phyloP scores from a whole-genome alignment of 257 asterid species.

The Solanum dulcamara region DNA sequence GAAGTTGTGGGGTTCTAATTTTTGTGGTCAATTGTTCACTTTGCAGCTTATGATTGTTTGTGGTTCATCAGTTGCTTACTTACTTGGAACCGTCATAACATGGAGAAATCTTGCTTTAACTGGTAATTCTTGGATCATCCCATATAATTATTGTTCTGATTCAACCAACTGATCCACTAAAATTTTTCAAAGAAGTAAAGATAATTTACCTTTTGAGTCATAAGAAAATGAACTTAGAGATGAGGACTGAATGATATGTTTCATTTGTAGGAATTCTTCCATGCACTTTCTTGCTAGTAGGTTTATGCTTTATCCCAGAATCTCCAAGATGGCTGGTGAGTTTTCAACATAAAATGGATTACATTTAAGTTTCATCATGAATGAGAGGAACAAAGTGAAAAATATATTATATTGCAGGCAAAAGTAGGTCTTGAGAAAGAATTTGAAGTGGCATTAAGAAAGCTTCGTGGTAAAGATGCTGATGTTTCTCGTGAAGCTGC shows the following conservation, averaged over 20 bases:
- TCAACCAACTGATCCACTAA: not conserved
- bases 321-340: slow-evolving; percentile 98
- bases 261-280: slow-evolving; percentile 57
- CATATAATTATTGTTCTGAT: not conserved
- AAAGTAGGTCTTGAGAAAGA: slow-evolving; percentile 59
- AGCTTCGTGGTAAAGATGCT: slow-evolving; percentile 60
- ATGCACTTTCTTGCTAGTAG: slow-evolving; percentile 49
- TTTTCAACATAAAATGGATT: not conserved
- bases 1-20: not conserved
- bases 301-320: slow-evolving; percentile 74
- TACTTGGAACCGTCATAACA: slow-evolving; percentile 52
- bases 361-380: not conserved
- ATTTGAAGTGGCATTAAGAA: slow-evolving; percentile 48
- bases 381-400: not conserved
- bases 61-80: slow-evolving; percentile 63
- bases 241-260: not conserved
- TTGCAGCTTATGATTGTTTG: slow-evolving; percentile 73
- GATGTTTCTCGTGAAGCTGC: slow-evolving; percentile 52
- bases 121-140: slow-evolving; percentile 24
- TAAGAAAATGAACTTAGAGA: not conserved
- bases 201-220: not conserved
- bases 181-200: not conserved
- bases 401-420: slow-evolving; percentile 35
- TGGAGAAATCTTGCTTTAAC: slow-evolving; percentile 76
- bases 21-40: not conserved